A percentile compares a stretch with the other conserved stretches of the same genome.
phyloP scores from a whole-genome alignment of 2,329 filamentous ascomycete species.

The Penicillium sp. region DNA sequence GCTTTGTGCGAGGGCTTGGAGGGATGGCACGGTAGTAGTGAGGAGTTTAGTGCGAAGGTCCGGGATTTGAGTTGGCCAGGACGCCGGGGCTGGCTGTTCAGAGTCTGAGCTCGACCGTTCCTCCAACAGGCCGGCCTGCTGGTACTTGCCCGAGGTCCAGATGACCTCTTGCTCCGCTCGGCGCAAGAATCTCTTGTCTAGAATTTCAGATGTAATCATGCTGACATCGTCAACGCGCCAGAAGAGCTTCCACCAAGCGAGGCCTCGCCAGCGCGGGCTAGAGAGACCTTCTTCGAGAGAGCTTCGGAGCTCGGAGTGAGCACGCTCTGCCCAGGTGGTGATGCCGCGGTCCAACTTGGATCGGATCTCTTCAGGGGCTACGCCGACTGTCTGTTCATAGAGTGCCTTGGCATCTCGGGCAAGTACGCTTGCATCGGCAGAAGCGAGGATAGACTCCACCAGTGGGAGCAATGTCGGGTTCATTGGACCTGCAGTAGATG shows the following conservation, averaged over 20 bases:
- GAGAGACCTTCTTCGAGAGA: conserved; percentile 77
- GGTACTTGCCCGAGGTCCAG: conserved; percentile 76
- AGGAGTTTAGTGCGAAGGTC: conserved; percentile 68
- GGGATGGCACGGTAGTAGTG: conserved; percentile 66
- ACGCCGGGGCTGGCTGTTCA: conserved; percentile 26
- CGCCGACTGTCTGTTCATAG: conserved; percentile 31
- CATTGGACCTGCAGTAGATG: conserved; percentile 49
- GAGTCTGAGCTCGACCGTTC: conserved; percentile 5
- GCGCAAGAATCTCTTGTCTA: conserved; percentile 74
- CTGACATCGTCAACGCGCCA: conserved; percentile 92
- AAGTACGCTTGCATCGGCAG: conserved; percentile 36
- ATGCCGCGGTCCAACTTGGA: conserved; percentile 61
- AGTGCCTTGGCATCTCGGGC: conserved; percentile 32
- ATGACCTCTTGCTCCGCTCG: conserved; percentile 79
- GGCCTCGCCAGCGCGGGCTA: conserved; percentile 73
- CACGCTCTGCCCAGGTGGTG: conserved; percentile 72
- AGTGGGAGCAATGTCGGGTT: conserved; percentile 69
- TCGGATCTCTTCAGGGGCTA: conserved; percentile 48
- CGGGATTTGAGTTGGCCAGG: conserved; percentile 76
- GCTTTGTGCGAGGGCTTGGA: conserved; percentile 72
- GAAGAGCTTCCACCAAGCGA: conserved; percentile 93
- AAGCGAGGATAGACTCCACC: conserved; percentile 65
- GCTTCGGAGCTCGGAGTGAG: conserved; percentile 80
- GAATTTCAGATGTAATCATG: conserved; percentile 77
- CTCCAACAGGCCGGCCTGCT: conserved; percentile 60